phyloP scores from a whole-genome alignment of 2,329 filamentous ascomycete species.

The Conoideocrella luteorostrata region DNA sequence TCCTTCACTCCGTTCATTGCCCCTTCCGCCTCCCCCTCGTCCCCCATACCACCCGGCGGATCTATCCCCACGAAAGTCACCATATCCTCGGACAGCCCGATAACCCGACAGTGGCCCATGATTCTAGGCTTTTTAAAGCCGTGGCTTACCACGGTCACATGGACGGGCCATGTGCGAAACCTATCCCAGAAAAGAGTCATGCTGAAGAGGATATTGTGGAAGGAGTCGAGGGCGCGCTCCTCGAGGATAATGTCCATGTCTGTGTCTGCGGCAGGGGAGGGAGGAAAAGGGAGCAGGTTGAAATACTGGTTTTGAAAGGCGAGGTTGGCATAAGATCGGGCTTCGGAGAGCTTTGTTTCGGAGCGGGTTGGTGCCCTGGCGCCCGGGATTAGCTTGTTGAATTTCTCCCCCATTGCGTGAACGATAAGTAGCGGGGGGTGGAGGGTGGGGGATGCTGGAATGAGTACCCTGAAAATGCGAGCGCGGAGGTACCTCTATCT shows the following conservation, averaged over 20 bases:
- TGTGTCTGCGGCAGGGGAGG: no score
- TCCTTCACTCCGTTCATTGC: conserved; percentile 30
- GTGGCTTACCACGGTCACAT: conserved; percentile 60
- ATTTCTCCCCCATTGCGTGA: no score
- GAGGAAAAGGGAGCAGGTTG: conserved; percentile 23
- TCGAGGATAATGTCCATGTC: conserved; percentile 49
- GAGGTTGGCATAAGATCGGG: conserved; percentile 54
- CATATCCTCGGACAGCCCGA: conserved; percentile 43
- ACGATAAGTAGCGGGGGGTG: no score
- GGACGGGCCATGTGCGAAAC: conserved; percentile 44
- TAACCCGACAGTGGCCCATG: conserved; percentile 57
- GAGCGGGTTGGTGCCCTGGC: conserved; percentile 57
- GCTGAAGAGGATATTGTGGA: conserved; percentile 76
- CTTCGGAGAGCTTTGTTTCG: conserved; percentile 53
- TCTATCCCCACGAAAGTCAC: conserved; percentile 58
- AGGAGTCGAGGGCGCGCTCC: conserved; percentile 72
- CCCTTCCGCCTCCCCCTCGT: background rate
- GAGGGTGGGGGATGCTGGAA: background rate
- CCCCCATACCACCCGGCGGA: conserved; percentile 29
- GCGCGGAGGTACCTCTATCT: conserved; percentile 36
- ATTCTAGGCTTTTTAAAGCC: conserved; percentile 57
- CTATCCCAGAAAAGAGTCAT: conserved; percentile 43
- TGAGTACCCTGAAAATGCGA: conserved; percentile 67
- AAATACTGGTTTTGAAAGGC: conserved; percentile 42
- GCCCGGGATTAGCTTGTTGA: no score